Evolutionary conservation across 2,329 filamentous ascomycete species (phyloP), one percentile per base, ranked within the genome.

Genomic region (Aotearoamyces nothofagi): DNA sequence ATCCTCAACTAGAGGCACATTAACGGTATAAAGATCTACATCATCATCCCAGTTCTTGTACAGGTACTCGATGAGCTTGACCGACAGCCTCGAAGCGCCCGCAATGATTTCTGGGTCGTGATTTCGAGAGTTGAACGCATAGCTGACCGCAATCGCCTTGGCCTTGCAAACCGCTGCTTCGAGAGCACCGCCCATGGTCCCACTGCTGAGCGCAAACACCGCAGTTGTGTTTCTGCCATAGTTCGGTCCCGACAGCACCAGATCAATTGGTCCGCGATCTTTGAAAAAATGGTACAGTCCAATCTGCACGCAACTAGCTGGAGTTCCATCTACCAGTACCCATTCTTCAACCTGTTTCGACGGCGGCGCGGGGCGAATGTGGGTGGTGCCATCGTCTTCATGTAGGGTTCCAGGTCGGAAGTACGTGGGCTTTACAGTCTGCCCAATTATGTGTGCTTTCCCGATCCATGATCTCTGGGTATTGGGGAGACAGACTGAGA

Each of bases 391-490:
- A 37, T 81, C 72, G 29, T 74, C 69, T 38, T 69, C 52, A 39
- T 66, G 58, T 2, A 75, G 56, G 3, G 65, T 67, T 9, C 63
- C 65, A 0, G 72, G 72, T 9, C 78, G 78, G 59, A 84, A 93
- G 60, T 92, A 93, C 15, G 70, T 65, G 6, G 84, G 84, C 50
- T 77, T 82, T 36, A 92, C 69, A 7, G 80, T 79, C 51, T 87
- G 78, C 32, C 86, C 86, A 44, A 96, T 84, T 47, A 96, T 80
- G 55, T 96, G 90, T 3, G 90, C 90, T 61, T 98, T 98, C 44
- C 86, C 86, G 46, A 98, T 96, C 90, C 90, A 98, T 32, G 84
- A 93, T 37, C 87, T 75, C 57, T 98, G 90, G 5, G 76, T 77
- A 52, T 94, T 72, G 2, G 90, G 90, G 9, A 98, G 69, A 38